Evolutionary conservation across 495 filamentous ascomycete species (phyloP).

Genomic region (Jackrogersella minutella): DNA sequence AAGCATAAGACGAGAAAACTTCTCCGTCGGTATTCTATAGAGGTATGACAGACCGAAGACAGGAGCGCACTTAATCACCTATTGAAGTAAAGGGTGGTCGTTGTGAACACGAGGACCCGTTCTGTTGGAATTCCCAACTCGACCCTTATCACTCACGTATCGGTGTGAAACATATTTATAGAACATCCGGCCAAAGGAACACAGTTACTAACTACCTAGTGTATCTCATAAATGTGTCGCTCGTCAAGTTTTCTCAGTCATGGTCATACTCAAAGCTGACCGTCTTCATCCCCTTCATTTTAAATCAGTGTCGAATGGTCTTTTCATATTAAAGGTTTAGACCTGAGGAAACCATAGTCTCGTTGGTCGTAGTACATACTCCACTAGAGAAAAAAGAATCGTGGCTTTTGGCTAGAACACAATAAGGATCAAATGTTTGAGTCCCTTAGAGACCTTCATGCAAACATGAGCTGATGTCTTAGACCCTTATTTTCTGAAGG

Average conservation of each 20-base stretch:
- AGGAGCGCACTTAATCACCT: neutral
- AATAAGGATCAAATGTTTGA: neutral
- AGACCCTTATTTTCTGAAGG: conserved; percentile 54
- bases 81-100: neutral
- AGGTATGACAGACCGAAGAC: too few relatives aligned
- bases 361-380: neutral
- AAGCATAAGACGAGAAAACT: too few relatives aligned
- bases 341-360: neutral
- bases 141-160: neutral
- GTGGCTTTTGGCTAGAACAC: conserved; percentile 12
- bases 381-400: conserved; percentile 1
- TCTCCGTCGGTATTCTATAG: too few relatives aligned
- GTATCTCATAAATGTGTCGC: neutral
- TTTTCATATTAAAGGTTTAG: neutral
- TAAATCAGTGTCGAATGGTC: neutral
- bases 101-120: neutral
- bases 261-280: neutral
- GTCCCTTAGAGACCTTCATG: conserved; percentile 22
- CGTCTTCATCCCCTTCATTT: too few relatives aligned
- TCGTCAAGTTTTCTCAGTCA: neutral
- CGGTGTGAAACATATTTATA: neutral
- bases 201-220: neutral
- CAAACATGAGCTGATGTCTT: conserved; percentile 14
- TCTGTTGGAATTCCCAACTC: neutral
- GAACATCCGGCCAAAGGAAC: neutral